Base-by-base conservation (phyloP, 2,329 filamentous ascomycete species). In the Epichloe hybrida region DNA sequence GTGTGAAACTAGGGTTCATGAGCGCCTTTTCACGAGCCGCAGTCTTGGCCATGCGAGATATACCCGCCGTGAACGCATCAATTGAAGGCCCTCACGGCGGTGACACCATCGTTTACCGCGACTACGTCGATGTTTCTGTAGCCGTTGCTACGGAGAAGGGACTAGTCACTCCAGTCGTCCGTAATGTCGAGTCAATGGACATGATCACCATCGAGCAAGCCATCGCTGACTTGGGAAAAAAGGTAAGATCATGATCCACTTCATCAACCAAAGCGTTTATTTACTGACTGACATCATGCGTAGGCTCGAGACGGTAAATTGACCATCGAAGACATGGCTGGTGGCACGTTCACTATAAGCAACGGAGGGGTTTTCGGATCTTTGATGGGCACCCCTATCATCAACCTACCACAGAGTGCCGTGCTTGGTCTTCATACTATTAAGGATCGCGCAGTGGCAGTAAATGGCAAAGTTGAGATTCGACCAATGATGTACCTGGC, bases 401-500 rank as follows among this genome's bases (percentile, higher is more conserved):
- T 98, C 75, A 98, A 98, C 71, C 76, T 95, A 46, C 91, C 91
- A 13, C 91, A 97, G 67, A 91, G 86, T 53, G 86, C 88, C 52
- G 90, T 96, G 9, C 79, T 96, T 52, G 91, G 91, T 57, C 82
- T 96, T 21, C 91, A 98, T 67, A 89, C 91, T 45, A 96, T 96
- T 71, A 98, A 98, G 75, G 89, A 98, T 50, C 87, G 86, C 62
- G 83, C 91, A 3, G 82, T 96, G 49, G 91, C 79, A 27, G 76
- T 97, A 55, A 89, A 97, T 63, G 93, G 93, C 63, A 94, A 96
- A 74, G 76, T 97, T 52, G 90, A 96, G 69, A 87, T 95, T 59
- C 81, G 93, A 58, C 93, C 93, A n/a, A 97, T 98, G 89, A 98
- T 98, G 93, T 97, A 95, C 69, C 80, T 98, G 57, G 93, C 93